phyloP scores from a whole-genome alignment of 2,329 filamentous ascomycete genomes.

The Trichophyton simii region DNA sequence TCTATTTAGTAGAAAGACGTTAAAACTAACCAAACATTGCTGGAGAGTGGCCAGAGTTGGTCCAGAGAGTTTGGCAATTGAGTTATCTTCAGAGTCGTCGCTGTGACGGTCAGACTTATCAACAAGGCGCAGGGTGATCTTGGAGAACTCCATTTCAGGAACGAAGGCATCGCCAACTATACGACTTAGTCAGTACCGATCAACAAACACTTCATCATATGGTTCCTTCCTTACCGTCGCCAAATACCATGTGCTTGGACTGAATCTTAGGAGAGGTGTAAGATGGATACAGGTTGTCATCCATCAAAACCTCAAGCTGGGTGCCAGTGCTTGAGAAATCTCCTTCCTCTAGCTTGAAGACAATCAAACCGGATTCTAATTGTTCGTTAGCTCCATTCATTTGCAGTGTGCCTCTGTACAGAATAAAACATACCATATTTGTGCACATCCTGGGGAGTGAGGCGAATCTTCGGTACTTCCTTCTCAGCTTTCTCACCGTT shows the following conservation, averaged over 20 bases:
- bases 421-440: conserved; percentile 49
- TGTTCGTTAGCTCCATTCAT: conserved; percentile 20
- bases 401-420: not conserved
- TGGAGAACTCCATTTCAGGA: conserved; percentile 92
- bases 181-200: conserved; percentile 13
- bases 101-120: conserved; percentile 65
- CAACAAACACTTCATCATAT: not conserved
- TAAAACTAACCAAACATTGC: conserved; percentile 59
- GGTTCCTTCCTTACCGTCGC: conserved; percentile 50
- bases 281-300: conserved; percentile 85
- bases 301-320: conserved; percentile 78
- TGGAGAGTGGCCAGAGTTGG: conserved; percentile 79
- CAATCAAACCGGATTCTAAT: conserved; percentile 73
- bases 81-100: conserved; percentile 55
- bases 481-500: conserved; percentile 40
- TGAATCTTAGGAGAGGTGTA: conserved; percentile 70
- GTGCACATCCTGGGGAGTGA: conserved; percentile 67
- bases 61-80: conserved; percentile 69
- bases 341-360: conserved; percentile 88
- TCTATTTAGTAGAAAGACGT: not conserved
- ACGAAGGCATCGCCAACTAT: conserved; percentile 81
- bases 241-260: conserved; percentile 57
- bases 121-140: conserved; percentile 73
- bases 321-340: conserved; percentile 65
- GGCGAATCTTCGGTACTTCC: conserved; percentile 59